phyloP scores from a whole-genome alignment of 139 green algal species.

The Chlamydomonas sp. region DNA sequence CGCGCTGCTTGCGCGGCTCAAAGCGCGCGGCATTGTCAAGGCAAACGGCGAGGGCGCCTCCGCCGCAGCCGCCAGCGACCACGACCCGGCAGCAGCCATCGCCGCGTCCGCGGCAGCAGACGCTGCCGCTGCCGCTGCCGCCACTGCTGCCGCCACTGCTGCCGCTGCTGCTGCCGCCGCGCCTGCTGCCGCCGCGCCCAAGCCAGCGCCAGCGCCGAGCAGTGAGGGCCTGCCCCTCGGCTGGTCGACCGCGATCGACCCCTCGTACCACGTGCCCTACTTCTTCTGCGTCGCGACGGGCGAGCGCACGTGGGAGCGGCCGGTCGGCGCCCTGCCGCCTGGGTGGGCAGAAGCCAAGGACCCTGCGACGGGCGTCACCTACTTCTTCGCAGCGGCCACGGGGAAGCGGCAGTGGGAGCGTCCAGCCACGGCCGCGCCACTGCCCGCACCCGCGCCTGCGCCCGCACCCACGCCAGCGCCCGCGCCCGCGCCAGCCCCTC shows the following conservation, averaged over 20 bases:
- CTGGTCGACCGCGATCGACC: slow-evolving; percentile 59
- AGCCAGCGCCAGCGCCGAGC: slow-evolving; percentile 1
- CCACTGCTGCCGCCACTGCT: slow-evolving; percentile 17
- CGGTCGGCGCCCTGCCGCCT: slow-evolving; percentile 33
- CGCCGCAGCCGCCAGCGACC: neutral
- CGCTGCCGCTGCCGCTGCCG: neutral
- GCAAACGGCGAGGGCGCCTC: neutral
- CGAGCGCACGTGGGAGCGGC: slow-evolving; percentile 40
- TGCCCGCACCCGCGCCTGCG: neutral
- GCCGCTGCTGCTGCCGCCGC: slow-evolving; percentile 13
- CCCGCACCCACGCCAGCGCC: neutral
- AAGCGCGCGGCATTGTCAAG: slow-evolving; percentile 47
- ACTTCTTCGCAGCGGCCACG: slow-evolving; percentile 43
- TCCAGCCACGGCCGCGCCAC: slow-evolving; percentile 6
- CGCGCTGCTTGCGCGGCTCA: slow-evolving; percentile 43
- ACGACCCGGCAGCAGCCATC: too few relatives aligned
- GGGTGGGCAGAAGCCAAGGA: slow-evolving; percentile 49
- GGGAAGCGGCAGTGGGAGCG: slow-evolving; percentile 24
- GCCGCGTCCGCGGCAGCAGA: neutral
- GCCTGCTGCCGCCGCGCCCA: slow-evolving; percentile 12
- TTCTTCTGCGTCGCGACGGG: slow-evolving; percentile 42
- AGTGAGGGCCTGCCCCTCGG: slow-evolving; percentile 40
- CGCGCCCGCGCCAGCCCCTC: neutral
- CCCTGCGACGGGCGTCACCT: slow-evolving; percentile 31
- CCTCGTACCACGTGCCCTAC: slow-evolving; percentile 56